A percentile compares a stretch with the other conserved stretches of the same genome.
Conservation (phyloP, 2,329 filamentous ascomycete genomes). For the Pezicula radicicola region DNA sequence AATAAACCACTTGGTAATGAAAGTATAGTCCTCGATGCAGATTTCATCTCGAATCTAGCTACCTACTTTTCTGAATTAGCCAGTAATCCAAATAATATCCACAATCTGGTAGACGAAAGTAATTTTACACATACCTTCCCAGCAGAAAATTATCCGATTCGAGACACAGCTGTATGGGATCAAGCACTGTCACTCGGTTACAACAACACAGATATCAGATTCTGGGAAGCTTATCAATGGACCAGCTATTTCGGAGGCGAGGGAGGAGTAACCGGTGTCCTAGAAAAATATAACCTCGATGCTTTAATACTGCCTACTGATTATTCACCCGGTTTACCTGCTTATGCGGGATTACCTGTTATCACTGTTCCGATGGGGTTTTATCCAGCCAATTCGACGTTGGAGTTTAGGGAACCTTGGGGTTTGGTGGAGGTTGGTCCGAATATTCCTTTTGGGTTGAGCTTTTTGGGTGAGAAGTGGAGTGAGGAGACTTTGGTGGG, state of each 20-base stretch:
- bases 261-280: conserved; percentile 58
- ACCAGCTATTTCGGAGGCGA: conserved; percentile 51
- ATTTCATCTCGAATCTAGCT: conserved; percentile 56
- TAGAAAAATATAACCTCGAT: conserved; percentile 54
- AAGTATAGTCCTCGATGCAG: conserved; percentile 48
- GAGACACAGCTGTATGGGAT: conserved; percentile 59
- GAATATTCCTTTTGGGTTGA: conserved; percentile 57
- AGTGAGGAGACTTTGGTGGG: conserved; percentile 60
- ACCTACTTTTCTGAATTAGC: conserved; percentile 54
- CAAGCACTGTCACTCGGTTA: conserved; percentile 46
- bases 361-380: conserved; percentile 62
- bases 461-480: conserved; percentile 59
- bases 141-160: conserved; percentile 55
- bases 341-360: conserved; percentile 56
- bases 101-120: conserved; percentile 45
- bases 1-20: conserved; percentile 23
- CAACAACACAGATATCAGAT: conserved; percentile 52
- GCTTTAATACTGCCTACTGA: conserved; percentile 59
- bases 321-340: conserved; percentile 44
- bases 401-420: conserved; percentile 39
- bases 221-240: conserved; percentile 54
- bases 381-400: conserved; percentile 41
- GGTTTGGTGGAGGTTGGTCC: conserved; percentile 52
- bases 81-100: conserved; percentile 55
- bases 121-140: conserved; percentile 51